Evolutionary conservation across 768 basidiomycete genomes (phyloP), one percentile per base, ranked within the genome.

Genomic region (Leccinum broughii): DNA sequence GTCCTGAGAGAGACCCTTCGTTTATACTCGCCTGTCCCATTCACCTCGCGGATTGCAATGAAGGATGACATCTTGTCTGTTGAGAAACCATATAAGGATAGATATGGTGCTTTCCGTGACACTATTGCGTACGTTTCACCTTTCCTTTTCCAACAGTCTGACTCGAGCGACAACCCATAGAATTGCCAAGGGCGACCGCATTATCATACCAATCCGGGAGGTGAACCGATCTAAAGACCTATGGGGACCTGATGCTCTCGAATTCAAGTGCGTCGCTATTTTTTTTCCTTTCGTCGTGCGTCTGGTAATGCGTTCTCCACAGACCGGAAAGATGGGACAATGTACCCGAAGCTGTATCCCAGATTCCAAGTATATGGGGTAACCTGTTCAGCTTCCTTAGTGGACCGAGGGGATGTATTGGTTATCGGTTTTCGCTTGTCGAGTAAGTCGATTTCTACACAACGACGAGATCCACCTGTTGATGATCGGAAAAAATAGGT

Each of bases 351-450:
- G 75, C 74, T 1, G 79, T 76, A 1, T 67, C 68, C 4, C 58
- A 68, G 0, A 73, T 89, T 22, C 88, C 88, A 5, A 84, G 87
- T 6, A 77, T 88, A 0, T 87, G 82, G 81, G 78, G 82, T 8
- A 80, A 86, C 64, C 66, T 84, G 62, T 67, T 88, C 37, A 80
- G 83, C 0, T 90, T 90, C 78, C 64, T 86, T 3, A 85, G 85
- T 35, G 88, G 88, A 6, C 83, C 85, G 14, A 79, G 80, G 20
- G 79, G 85, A 0, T 90, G 88, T 61, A 88, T 89, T 37, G 87
- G 87, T 0, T 88, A 83, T 67, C 80, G 84, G 4, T 89, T 89
- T 67, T 77, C 88, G 15, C 70, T 88, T 22, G 74, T 82, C 15
- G 85, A 86, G 83, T 85, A 60, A 44, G 83, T 77, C 2, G 0